Base-by-base conservation (phyloP, 768 basidiomycete genomes). In the Xerocomellus chrysenteron region DNA sequence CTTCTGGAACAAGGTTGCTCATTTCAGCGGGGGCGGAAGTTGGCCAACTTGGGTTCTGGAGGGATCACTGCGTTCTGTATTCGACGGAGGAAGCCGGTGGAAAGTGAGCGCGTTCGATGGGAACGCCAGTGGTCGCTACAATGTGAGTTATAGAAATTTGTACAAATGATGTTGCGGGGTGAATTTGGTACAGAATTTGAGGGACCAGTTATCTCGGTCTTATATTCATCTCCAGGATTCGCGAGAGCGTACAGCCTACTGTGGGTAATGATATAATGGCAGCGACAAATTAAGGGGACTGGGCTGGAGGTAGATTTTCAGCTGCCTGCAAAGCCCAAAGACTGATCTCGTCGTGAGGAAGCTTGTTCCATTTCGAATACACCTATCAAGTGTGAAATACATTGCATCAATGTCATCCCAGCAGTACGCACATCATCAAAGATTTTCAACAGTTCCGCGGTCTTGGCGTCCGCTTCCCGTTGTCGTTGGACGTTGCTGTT, bases 321-420 rank as follows among this genome's bases (percentile, higher is more conserved):
- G 74, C 74, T 0, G 69, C 62, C 52, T 72, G 67, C 52, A 80
- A 54, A 12, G 74, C 65, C 78, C 78, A 79, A 21, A 74, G 72
- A 45, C 80, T 78, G n/a, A 90, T 81, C 28, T 87, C 82, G n/a
- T 88, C 85, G 49, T 78, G 74, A 2, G 86, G 84, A 9, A 88
- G 64, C 28, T 78, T 73, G 53, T 71, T 68, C 83, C 86, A 89
- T 50, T 75, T 76, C 12, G 74, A 69, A 49, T 75, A 76, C 2
- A 78, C 73, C 86, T 85, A 55, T 5, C 46, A 26, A 52, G 28
- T 48, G 4, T 71, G 30, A 60, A 53, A 56, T 36, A 41, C 14
- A 46, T 47, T 37, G 24, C 16, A 32, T 46, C 19, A n/a, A 51
- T 42, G 17, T 0, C 30, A 17, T 30, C 45, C 10, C 6, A 44